A percentile compares a stretch with the other conserved stretches of the same genome.
phyloP scores from a whole-genome alignment of 306 rosid species.

The Ormosia emarginata region DNA sequence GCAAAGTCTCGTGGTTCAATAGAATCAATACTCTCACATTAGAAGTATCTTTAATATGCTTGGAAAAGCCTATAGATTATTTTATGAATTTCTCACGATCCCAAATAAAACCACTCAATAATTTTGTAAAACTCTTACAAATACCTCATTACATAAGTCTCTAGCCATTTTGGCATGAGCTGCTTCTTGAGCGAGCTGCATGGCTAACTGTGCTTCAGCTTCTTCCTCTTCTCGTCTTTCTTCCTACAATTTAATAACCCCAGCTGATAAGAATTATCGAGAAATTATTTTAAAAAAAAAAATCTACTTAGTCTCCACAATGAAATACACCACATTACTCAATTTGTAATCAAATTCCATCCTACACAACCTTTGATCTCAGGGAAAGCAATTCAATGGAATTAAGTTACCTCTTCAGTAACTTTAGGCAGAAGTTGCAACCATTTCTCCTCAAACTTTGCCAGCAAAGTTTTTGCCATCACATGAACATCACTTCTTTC shows the following conservation, averaged over 20 bases:
- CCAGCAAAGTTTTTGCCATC: constrained; percentile 89
- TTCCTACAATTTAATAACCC: constrained; percentile 55
- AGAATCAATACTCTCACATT: neutral
- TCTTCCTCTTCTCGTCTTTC: constrained; percentile 74
- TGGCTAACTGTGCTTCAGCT: constrained; percentile 64
- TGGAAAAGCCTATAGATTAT: neutral
- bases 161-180: constrained; percentile 78
- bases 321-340: neutral
- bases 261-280: constrained; percentile 9
- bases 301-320: neutral
- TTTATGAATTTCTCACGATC: neutral
- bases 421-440: constrained; percentile 80
- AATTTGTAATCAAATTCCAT: constrained; percentile 13
- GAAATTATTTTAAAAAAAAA: neutral
- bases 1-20: neutral
- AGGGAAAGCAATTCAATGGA: neutral
- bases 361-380: neutral
- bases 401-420: constrained; percentile 67
- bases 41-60: neutral
- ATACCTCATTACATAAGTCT: constrained; percentile 76
- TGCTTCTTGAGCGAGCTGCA: constrained; percentile 85
- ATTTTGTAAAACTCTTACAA: constrained; percentile 11
- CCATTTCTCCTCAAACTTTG: constrained; percentile 92
- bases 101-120: constrained; percentile 1
- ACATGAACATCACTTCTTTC: constrained; percentile 85